phyloP scores from a whole-genome alignment of 2,329 filamentous ascomycete genomes.

The Penicillium italicum region DNA sequence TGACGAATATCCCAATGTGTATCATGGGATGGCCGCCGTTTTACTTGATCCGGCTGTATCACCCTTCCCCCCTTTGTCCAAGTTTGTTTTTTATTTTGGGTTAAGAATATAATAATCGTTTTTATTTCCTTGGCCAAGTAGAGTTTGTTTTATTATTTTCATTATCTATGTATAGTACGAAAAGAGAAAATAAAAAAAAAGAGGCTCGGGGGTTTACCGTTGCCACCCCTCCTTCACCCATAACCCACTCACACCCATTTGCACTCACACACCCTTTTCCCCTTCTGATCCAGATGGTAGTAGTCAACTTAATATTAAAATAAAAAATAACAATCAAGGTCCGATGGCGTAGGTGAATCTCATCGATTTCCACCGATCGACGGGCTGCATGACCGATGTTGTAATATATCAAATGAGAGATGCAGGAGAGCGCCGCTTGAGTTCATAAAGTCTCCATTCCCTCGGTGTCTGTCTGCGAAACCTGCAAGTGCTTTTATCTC shows the following conservation, averaged over 20 bases:
- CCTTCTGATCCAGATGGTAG: slow-evolving; percentile 4
- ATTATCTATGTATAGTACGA: slow-evolving; percentile 10
- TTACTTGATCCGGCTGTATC: slow-evolving; percentile 27
- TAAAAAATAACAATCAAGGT: slow-evolving; percentile 20
- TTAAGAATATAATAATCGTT: background rate
- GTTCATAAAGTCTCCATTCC: slow-evolving; percentile 36
- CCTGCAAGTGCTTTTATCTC: slow-evolving; percentile 26
- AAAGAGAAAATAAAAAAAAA: background rate
- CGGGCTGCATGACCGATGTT: slow-evolving; percentile 45
- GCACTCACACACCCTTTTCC: slow-evolving; percentile 11
- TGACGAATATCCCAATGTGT: slow-evolving; percentile 19
- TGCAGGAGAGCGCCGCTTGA: slow-evolving; percentile 34
- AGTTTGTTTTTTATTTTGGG: slow-evolving; percentile 12
- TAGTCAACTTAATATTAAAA: slow-evolving; percentile 7
- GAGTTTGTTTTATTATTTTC: background rate
- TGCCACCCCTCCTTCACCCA: slow-evolving; percentile 16
- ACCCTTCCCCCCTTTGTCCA: slow-evolving; percentile 24
- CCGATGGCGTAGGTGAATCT: slow-evolving; percentile 36
- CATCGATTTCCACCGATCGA: slow-evolving; percentile 41
- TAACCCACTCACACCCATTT: background rate
- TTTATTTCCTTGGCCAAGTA: background rate
- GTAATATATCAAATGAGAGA: slow-evolving; percentile 46
- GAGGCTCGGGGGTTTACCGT: slow-evolving; percentile 21
- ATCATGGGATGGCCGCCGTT: slow-evolving; percentile 25
- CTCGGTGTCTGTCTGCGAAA: slow-evolving; percentile 21